Evolutionary conservation across 371 early-diverging fungal genomes (phyloP).

Genomic region (Apophysomyces ossiformis): DNA sequence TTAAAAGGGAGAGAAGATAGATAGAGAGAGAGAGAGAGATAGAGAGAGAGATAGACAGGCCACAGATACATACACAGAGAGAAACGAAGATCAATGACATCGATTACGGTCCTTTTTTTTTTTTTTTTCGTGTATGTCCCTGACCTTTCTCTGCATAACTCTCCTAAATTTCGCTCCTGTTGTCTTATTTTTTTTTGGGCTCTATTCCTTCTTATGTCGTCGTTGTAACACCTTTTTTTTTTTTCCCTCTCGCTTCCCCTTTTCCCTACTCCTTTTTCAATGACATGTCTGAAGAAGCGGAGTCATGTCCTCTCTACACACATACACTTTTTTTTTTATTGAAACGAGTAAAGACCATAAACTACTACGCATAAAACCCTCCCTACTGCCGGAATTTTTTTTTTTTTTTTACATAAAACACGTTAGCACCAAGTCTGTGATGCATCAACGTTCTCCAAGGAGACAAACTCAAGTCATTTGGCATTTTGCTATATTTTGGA

Average conservation of each 20-base stretch:
- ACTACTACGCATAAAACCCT: neutral
- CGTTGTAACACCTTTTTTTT: conserved; percentile 1
- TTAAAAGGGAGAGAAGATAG: neutral
- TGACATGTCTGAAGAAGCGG: neutral
- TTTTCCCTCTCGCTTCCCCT: neutral
- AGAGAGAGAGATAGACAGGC: too few relatives aligned
- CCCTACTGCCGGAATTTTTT: neutral
- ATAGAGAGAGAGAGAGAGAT: too few relatives aligned
- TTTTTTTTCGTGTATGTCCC: neutral
- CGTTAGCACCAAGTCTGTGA: conserved; percentile 9
- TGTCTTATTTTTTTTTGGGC: conserved; percentile 3
- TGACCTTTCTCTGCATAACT: conserved; percentile 4
- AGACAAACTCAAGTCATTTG: neutral
- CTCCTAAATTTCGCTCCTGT: conserved; percentile 9
- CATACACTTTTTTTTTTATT: too few relatives aligned
- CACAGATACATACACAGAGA: too few relatives aligned
- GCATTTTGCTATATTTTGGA: neutral
- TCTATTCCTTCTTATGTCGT: neutral
- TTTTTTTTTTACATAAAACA: conserved; percentile 8
- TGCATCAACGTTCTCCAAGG: neutral
- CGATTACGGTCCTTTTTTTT: neutral
- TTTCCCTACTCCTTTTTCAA: neutral
- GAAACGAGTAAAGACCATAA: too few relatives aligned
- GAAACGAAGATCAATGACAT: neutral
- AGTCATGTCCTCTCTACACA: too few relatives aligned